Conservation (phyloP, 75 land plant genomes). For the Picea sitchensis region DNA sequence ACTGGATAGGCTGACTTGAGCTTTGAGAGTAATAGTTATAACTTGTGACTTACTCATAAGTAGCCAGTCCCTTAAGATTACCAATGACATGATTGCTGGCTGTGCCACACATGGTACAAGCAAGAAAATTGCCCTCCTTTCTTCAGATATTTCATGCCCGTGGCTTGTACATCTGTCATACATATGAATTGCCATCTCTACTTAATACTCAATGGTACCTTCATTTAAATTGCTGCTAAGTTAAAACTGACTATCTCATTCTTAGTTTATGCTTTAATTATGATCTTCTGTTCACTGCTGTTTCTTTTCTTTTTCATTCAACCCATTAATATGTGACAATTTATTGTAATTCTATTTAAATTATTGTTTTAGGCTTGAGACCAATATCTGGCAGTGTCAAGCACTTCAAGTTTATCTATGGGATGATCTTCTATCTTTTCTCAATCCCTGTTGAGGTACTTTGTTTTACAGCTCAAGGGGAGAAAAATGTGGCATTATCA, state of each 20-base stretch:
- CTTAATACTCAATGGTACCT: neutral
- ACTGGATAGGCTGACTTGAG: conserved; percentile 9
- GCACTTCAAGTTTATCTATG: neutral
- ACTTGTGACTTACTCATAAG: neutral
- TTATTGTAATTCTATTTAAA: neutral
- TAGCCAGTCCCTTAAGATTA: conserved; percentile 10
- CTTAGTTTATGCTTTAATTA: neutral
- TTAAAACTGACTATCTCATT: neutral
- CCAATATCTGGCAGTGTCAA: neutral
- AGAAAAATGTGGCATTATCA: conserved; percentile 1
- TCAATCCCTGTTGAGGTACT: conserved; percentile 1
- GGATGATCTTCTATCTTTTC: conserved; percentile 1
- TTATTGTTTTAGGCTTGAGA: neutral
- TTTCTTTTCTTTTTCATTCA: neutral
- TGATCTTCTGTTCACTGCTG: neutral
- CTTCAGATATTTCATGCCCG: neutral
- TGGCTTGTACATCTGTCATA: neutral
- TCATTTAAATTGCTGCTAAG: neutral
- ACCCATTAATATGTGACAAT: neutral
- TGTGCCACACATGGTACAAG: neutral
- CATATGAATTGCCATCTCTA: neutral
- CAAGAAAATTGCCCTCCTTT: conserved; percentile 7
- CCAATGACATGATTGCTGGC: conserved; percentile 11
- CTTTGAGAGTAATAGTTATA: conserved; percentile 9
- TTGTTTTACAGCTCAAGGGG: conserved; percentile 3